Evolutionary conservation across 177 flowering plant species (phyloP), one percentile per base, ranked within the genome.

Genomic region (Vitis hybrid): DNA sequence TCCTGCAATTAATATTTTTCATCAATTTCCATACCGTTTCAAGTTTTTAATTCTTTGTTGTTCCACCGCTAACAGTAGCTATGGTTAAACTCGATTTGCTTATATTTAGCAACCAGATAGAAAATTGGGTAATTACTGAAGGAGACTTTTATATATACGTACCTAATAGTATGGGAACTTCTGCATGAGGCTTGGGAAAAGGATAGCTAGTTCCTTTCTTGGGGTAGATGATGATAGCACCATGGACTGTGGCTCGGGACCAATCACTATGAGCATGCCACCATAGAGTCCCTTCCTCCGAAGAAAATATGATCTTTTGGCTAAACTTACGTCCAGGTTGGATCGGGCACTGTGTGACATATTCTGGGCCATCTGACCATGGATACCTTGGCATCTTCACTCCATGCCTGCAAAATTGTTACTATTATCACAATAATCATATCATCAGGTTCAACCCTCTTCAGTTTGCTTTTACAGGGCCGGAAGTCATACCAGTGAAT

Each of bases 181-280:
- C 76, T 1, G 53, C 66, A 15, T 72, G 10, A 14, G 79, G 76
- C 9, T 62, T 56, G 51, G 67, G 69, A 22, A 79, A 79, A 8
- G 82, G 82, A 53, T 56, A 76, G 3, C 11, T 10, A 26, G 57
- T 56, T 58, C 70, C 72, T 1, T 10, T 10, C 49, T 26, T 63
- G 1, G 82, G 82, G 26, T 51, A 15, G 59, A 78, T 15, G 1
- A 78, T 4, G 45, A 76, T 67, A 31, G 69, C 65, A 0, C 80
- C 80, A 49, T 77, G 72, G 19, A 77, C 77, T 0, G 75, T 77
- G 8, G 75, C 74, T 13, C 80, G 50, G 2, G 63, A 4, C 77
- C 77, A 74, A 14, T 67, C 69, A 19, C 72, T 77, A 16, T 77
- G 80, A 14, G 80, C 80, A 64, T 77, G 80, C 80, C 80, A 77